Percentiles rank a stretch among this genome's conserved stretches.
Conservation (phyloP, 495 filamentous ascomycete species). For the Polyplosphaeria fusca region DNA sequence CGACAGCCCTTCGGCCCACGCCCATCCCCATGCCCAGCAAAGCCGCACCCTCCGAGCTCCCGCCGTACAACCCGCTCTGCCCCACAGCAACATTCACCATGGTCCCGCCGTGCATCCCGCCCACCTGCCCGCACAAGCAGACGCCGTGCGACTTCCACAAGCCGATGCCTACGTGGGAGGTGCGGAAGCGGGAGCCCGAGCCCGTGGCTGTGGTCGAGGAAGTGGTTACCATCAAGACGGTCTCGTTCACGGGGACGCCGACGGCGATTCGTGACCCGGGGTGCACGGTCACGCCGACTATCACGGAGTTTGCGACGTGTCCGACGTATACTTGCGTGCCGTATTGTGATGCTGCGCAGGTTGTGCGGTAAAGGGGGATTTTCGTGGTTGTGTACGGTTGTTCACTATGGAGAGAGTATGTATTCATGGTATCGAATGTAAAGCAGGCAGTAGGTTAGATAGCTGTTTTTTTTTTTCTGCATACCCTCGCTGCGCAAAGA, state of each 20-base stretch:
- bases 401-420: too few relatives aligned
- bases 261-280: background rate
- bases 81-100: background rate
- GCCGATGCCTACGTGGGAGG: background rate
- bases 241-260: background rate
- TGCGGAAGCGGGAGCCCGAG: background rate
- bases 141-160: slow-evolving; percentile 1
- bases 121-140: background rate
- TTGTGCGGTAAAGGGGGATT: slow-evolving; percentile 1
- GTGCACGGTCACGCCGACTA: background rate
- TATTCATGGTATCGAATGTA: too few relatives aligned
- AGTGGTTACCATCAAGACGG: background rate
- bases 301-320: slow-evolving; percentile 2
- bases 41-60: background rate
- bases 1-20: slow-evolving; percentile 1
- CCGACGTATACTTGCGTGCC: slow-evolving; percentile 24
- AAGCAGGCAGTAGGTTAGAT: too few relatives aligned
- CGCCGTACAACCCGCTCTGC: slow-evolving; percentile 14
- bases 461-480: too few relatives aligned
- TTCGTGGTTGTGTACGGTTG: too few relatives aligned
- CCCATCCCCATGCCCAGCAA: slow-evolving; percentile 11
- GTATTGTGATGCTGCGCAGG: slow-evolving; percentile 8
- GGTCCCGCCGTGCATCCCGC: slow-evolving; percentile 14
- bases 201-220: background rate
- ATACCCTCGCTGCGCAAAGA: too few relatives aligned